Evolutionary conservation across 2,329 filamentous ascomycete species (phyloP).

Genomic region (Fusarium nurragi): DNA sequence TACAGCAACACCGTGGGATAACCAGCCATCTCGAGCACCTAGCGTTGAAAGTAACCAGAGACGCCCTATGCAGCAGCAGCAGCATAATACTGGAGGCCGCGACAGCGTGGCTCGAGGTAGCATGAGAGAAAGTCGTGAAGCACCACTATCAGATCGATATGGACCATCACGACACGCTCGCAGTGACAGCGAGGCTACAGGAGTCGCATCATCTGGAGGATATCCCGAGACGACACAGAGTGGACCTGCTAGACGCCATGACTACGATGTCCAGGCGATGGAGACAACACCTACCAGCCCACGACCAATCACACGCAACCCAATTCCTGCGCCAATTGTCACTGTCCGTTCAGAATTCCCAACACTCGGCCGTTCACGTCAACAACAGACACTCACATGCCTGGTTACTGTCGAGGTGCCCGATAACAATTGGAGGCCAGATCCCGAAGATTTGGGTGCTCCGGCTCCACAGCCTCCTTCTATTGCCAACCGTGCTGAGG

Average conservation of each 20-base stretch:
- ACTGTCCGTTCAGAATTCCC: slow-evolving; percentile 97
- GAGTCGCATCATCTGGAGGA: slow-evolving; percentile 77
- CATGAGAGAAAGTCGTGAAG: slow-evolving; percentile 62
- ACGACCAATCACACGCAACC: slow-evolving; percentile 77
- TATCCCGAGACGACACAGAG: slow-evolving; percentile 81
- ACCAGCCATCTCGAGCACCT: slow-evolving; percentile 63
- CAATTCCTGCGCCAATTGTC: slow-evolving; percentile 90
- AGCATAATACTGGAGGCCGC: slow-evolving; percentile 41
- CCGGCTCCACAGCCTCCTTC: slow-evolving; percentile 56
- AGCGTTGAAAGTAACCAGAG: slow-evolving; percentile 58
- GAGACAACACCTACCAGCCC: slow-evolving; percentile 84
- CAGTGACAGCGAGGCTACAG: slow-evolving; percentile 82
- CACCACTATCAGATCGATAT: slow-evolving; percentile 56
- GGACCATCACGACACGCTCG: slow-evolving; percentile 68
- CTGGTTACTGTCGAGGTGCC: slow-evolving; percentile 93
- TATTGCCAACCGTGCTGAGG: slow-evolving; percentile 58
- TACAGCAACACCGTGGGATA: slow-evolving; percentile 74
- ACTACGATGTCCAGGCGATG: slow-evolving; percentile 97
- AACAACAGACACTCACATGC: slow-evolving; percentile 95
- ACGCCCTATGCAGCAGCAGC: slow-evolving; percentile 44
- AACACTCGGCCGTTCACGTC: slow-evolving; percentile 87
- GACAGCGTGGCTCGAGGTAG: slow-evolving; percentile 54
- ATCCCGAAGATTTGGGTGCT: slow-evolving; percentile 80
- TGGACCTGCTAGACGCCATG: slow-evolving; percentile 77
- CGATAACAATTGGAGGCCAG: slow-evolving; percentile 88